Conservation (phyloP, 306 rosid species). For the Begonia loranthoides region DNA sequence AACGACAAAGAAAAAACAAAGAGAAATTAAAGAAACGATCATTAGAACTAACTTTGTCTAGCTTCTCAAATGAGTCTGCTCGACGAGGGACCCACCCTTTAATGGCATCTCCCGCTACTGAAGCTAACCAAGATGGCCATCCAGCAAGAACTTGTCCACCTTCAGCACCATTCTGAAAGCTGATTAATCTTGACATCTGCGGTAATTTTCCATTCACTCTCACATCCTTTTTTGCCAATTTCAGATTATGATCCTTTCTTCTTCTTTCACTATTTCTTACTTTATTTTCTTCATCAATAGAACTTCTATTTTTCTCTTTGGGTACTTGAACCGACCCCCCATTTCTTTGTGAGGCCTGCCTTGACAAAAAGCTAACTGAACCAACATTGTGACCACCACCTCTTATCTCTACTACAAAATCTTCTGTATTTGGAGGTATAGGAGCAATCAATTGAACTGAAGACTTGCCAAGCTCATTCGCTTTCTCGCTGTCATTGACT, state of each 20-base stretch:
- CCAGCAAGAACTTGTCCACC: slow-evolving; percentile 30
- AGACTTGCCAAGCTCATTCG: slow-evolving; percentile 30
- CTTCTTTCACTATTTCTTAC: slow-evolving; percentile 6
- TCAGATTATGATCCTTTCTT: slow-evolving; percentile 17
- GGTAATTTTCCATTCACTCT: slow-evolving; percentile 18
- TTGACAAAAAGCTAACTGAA: slow-evolving; percentile 16
- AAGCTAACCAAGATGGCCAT: slow-evolving; percentile 87
- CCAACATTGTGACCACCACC: slow-evolving; percentile 14
- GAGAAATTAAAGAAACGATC: slow-evolving; percentile 5
- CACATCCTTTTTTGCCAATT: slow-evolving; percentile 17
- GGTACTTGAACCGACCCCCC: slow-evolving; percentile 3
- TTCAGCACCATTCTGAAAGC: slow-evolving; percentile 25
- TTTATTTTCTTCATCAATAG: slow-evolving; percentile 20
- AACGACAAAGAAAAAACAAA: no score
- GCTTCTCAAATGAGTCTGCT: slow-evolving; percentile 75
- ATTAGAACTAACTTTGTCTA: slow-evolving; percentile 75
- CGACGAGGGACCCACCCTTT: slow-evolving; percentile 86
- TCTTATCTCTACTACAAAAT: slow-evolving; percentile 18
- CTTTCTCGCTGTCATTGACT: slow-evolving; percentile 21
- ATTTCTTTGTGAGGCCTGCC: slow-evolving; percentile 24
- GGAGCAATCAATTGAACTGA: slow-evolving; percentile 67
- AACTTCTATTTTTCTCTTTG: slow-evolving; percentile 12
- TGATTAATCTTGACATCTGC: slow-evolving; percentile 37
- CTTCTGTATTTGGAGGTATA: slow-evolving; percentile 24
- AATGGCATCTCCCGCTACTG: slow-evolving; percentile 89